A percentile compares a stretch with the other conserved stretches of the same genome.
These are phyloP conservation scores for Lumnitzera littorea DNA, from an alignment of 345 rosid genomes.

Conservation along the genomic window DNA sequence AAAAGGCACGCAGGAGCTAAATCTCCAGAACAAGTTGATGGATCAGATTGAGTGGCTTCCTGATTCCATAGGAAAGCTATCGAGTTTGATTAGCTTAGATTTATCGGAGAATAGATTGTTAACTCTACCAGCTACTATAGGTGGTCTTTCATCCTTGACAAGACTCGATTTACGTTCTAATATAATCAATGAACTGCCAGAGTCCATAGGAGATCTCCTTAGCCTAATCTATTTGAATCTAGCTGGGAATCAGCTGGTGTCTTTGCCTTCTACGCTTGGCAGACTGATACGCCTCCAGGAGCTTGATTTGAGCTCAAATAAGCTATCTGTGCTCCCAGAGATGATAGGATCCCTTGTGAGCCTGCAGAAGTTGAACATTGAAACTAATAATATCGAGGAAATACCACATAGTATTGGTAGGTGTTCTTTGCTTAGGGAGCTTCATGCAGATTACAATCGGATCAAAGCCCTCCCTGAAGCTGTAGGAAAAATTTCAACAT, in stretches of 20 bases:
- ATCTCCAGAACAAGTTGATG: conserved; percentile 72
- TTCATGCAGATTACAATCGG: conserved; percentile 80
- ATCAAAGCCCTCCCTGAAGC: conserved; percentile 99
- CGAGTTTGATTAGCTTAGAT: conserved; percentile 57
- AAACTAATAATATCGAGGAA: conserved; percentile 86
- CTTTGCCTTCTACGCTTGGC: conserved; percentile 57
- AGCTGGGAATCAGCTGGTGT: conserved; percentile 65
- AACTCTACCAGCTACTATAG: conserved; percentile 58
- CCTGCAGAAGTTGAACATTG: conserved; percentile 57
- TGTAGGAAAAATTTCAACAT: conserved; percentile 68
- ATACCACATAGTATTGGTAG: conserved; percentile 70
- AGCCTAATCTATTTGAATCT: conserved; percentile 57
- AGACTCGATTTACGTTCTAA: conserved; percentile 79
- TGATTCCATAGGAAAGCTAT: conserved; percentile 83
- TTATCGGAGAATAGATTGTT: conserved; percentile 75
- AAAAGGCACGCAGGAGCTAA: conserved; percentile 75
- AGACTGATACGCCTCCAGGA: conserved; percentile 69
- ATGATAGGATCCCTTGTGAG: conserved; percentile 60
- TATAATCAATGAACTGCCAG: conserved; percentile 63
- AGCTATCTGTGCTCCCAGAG: conserved; percentile 56
- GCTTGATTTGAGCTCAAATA: conserved; percentile 83
- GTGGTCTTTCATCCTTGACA: conserved; percentile 69
- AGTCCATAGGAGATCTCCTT: conserved; percentile 66
- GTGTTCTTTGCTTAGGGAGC: conserved; percentile 66
- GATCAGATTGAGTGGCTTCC: conserved; percentile 95